Conservation (phyloP, 2,329 filamentous ascomycete species). For the Penicillium hesseltinei region DNA sequence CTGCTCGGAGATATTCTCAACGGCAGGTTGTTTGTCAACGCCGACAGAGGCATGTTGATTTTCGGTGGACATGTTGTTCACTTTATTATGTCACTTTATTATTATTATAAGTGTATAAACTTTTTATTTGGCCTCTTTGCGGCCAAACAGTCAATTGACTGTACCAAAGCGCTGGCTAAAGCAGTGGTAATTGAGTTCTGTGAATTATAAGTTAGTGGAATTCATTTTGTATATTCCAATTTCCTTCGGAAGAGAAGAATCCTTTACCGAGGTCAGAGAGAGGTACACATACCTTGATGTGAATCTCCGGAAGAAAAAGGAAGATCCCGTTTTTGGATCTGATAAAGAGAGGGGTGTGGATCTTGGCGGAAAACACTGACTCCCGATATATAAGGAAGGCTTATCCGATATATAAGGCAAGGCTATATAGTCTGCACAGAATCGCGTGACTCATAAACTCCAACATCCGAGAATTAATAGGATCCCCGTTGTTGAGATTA, state of each 20-base stretch:
- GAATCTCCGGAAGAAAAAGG: background rate
- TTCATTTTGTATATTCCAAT: background rate
- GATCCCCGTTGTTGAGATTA: conserved; percentile 12
- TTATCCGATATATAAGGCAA: background rate
- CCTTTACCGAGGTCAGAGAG: background rate
- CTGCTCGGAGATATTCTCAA: conserved; percentile 16
- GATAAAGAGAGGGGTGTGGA: conserved; percentile 15
- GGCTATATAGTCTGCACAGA: background rate
- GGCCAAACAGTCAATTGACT: background rate
- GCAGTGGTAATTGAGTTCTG: background rate
- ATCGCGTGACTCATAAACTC: background rate
- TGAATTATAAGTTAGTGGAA: background rate
- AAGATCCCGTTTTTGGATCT: conserved; percentile 19
- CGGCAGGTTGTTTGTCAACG: conserved; percentile 10
- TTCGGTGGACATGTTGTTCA: conserved; percentile 13
- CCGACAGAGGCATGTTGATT: conserved; percentile 1
- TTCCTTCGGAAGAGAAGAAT: background rate
- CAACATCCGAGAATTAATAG: background rate
- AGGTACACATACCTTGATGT: background rate
- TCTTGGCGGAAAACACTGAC: conserved; percentile 11
- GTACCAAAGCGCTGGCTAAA: background rate
- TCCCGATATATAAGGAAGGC: background rate
- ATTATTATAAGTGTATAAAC: background rate
- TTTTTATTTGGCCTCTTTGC: background rate
- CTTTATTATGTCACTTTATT: background rate